Base-by-base conservation (phyloP, 1,284 basidiomycete genomes). In the Ustilago hordei region DNA sequence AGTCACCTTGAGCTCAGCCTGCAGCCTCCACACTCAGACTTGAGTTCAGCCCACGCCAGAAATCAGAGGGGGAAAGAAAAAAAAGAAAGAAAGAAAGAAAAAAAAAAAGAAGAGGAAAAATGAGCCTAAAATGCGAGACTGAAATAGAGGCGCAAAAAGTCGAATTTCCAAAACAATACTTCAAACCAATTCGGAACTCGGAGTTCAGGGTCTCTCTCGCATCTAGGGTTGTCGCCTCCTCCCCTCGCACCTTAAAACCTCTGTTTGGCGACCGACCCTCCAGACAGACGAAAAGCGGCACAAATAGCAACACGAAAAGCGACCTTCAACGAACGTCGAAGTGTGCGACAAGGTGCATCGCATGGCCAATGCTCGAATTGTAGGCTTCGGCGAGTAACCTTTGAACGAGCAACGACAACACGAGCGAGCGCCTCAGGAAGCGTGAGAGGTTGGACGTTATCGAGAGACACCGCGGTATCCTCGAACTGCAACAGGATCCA, bases 1-100 rank as follows among this genome's bases (percentile, higher is more conserved):
- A 28, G 31, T 45, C 31, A 31, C 48, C 47, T 55, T 68, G 60
- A 58, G 66, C 66, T 68, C 66, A 68, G 66, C 60, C 50, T 68
- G 66, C 64, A 65, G 56, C 55, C 17, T 36, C 19, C 56, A 54
- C 31, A 55, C 62, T 67, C 64, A 23, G 58, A 67, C 64, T 58
- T 34, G 38, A 1, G 28, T 8, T 17, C 31, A 34, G 11, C 2
- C 23, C 19, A 34, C 50, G 32, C 32, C 13, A 34, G n/a, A 55
- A 62, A 12, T 38, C 57, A 19, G 34, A 23, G 39, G 34, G 36
- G 3, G 2, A 55, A 31, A 12, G 34, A 48, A 50, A 50, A 56
- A 15, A 3, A 23, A 23, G 2, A 23, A 23, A 23, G 2, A 3
- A 28, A 3, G 2, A 43, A 43, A 6, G 4, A 7, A 3, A 28